Evolutionary conservation across 139 green algal species (phyloP).

Genomic region (Chlorella sp.): DNA sequence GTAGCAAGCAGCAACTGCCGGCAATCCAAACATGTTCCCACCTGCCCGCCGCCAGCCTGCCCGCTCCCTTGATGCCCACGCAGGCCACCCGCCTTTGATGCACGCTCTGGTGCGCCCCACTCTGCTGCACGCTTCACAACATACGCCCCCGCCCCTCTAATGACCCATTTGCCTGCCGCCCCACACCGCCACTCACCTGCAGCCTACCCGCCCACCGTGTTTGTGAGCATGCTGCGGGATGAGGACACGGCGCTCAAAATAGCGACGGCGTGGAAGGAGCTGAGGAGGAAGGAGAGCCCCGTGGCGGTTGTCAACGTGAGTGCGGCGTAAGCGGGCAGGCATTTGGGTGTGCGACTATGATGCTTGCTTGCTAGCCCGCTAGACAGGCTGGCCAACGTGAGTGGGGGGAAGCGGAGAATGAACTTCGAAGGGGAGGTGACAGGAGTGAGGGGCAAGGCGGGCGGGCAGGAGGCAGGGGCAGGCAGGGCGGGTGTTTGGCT

Average conservation of each 20-base stretch:
- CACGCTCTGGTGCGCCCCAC: neutral
- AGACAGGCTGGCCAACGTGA: too few relatives aligned
- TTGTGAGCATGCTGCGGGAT: conserved; percentile 1
- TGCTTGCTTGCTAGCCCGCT: too few relatives aligned
- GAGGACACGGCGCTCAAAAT: neutral
- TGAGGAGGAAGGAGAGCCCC: neutral
- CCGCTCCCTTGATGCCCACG: too few relatives aligned
- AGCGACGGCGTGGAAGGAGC: neutral
- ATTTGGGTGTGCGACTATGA: too few relatives aligned
- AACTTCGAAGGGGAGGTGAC: too few relatives aligned
- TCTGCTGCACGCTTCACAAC: neutral
- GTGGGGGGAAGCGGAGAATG: too few relatives aligned
- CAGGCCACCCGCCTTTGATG: neutral
- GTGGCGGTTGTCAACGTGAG: conserved; percentile 8
- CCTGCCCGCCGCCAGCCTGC: too few relatives aligned
- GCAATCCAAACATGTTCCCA: too few relatives aligned
- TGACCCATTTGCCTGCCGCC: neutral
- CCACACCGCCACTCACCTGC: neutral
- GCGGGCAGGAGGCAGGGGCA: neutral
- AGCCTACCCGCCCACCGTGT: conserved; percentile 25
- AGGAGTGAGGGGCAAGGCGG: too few relatives aligned
- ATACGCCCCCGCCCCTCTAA: neutral
- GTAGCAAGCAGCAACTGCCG: too few relatives aligned
- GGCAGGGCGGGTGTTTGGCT: neutral
- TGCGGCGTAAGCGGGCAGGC: too few relatives aligned